Evolutionary conservation across 139 green algal species (phyloP).

Genomic region (Helicosporidium sp.): DNA sequence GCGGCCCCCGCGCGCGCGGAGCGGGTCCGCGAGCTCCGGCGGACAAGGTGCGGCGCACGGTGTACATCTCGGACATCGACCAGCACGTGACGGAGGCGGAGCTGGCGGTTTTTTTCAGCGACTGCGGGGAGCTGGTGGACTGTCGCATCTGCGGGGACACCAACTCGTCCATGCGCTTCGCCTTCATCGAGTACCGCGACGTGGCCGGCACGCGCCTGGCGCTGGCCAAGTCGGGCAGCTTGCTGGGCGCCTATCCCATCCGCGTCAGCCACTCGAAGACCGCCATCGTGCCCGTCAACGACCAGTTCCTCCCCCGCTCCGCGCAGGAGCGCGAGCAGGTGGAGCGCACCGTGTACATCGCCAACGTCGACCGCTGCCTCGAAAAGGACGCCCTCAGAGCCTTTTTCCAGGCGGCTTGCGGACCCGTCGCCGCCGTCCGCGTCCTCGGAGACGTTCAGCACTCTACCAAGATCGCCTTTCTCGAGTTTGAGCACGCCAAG

Average conservation of each 20-base stretch:
- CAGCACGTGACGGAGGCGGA: slow-evolving; percentile 49
- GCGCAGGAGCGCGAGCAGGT: slow-evolving; percentile 41
- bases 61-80: slow-evolving; percentile 63
- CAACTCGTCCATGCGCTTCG: slow-evolving; percentile 78
- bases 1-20: not conserved
- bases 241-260: slow-evolving; percentile 50
- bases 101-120: slow-evolving; percentile 45
- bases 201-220: slow-evolving; percentile 37
- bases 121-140: slow-evolving; percentile 59
- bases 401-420: slow-evolving; percentile 83
- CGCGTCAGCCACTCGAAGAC: slow-evolving; percentile 78
- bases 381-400: slow-evolving; percentile 38
- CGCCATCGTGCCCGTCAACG: slow-evolving; percentile 85
- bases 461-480: slow-evolving; percentile 80
- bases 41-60: slow-evolving; percentile 27
- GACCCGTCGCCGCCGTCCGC: slow-evolving; percentile 53
- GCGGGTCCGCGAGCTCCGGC: too few species aligned
- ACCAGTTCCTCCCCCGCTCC: slow-evolving; percentile 32
- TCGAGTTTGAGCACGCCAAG: slow-evolving; percentile 73
- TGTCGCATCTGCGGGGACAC: slow-evolving; percentile 85
- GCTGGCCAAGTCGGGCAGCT: slow-evolving; percentile 31
- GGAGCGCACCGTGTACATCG: slow-evolving; percentile 74
- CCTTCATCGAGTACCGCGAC: slow-evolving; percentile 79
- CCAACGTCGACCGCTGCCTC: slow-evolving; percentile 81
- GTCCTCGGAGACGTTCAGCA: slow-evolving; percentile 76